A percentile compares a stretch with the other conserved stretches of the same genome.
These are phyloP conservation scores for Scheffersomyces lignicola DNA, from an alignment of 1,139 yeast genomes.

Conservation along the genomic window DNA sequence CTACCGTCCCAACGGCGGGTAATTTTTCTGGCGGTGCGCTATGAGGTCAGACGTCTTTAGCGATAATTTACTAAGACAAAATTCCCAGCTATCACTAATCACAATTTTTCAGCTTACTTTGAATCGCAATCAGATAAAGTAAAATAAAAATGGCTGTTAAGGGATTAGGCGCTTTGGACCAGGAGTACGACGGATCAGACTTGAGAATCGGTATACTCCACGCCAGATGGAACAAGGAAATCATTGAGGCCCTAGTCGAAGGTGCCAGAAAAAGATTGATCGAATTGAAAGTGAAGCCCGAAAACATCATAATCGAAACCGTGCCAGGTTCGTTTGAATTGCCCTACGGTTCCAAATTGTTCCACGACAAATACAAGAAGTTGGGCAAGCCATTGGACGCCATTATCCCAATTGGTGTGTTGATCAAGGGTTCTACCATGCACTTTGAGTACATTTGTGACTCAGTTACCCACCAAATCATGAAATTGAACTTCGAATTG, in stretches of 20 bases:
- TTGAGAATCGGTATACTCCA: constrained; percentile 84
- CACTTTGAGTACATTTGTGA: constrained; percentile 97
- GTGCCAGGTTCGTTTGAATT: constrained; percentile 96
- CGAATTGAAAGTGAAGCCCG: constrained; percentile 68
- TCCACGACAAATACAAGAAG: constrained; percentile 47
- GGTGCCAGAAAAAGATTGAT: constrained; percentile 69
- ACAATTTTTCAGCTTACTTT: not conserved
- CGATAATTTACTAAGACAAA: constrained; percentile 2
- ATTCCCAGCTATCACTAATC: too few relatives aligned
- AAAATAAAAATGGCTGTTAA: constrained; percentile 61
- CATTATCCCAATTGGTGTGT: constrained; percentile 88
- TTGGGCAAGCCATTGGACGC: constrained; percentile 68
- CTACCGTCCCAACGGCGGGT: too few relatives aligned
- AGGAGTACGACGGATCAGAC: constrained; percentile 66
- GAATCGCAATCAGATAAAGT: not conserved
- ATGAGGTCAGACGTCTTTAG: too few relatives aligned
- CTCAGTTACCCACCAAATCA: constrained; percentile 79
- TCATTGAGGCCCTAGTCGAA: constrained; percentile 75
- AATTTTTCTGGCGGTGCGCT: too few relatives aligned
- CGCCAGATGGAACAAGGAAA: constrained; percentile 88
- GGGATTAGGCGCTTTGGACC: constrained; percentile 77
- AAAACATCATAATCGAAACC: constrained; percentile 74
- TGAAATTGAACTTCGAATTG: constrained; percentile 74
- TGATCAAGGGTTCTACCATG: constrained; percentile 96
- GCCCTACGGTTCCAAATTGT: constrained; percentile 72